Base-by-base conservation (phyloP, 140 eudicot genomes). In the Eryngium alpinum region DNA sequence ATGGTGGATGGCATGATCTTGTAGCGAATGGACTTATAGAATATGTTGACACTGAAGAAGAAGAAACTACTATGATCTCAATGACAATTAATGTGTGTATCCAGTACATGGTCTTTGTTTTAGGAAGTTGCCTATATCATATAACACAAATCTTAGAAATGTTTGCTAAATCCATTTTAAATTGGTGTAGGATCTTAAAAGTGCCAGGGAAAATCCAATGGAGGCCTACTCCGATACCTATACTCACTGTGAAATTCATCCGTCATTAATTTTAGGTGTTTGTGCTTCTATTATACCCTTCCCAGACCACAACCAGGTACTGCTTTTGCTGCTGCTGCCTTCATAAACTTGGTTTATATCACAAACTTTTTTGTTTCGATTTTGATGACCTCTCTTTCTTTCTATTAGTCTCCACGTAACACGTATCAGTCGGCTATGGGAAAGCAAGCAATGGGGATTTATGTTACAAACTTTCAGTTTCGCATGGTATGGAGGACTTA, bases 371-470 rank as follows among this genome's bases (percentile, higher is more conserved):
- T 46, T 76, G 24, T 77, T 79, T n/a, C 34, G 29, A 9, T 16
- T 49, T 75, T 50, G 13, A 21, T 50, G 10, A 75, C 60, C 5
- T 16, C 60, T 49, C 24, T 43, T 51, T 28, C 14, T 52, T 74
- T 53, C 75, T 12, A n/a, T 46, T 91, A 94, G 98, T 94, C 98
- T 79, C 98, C 98, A 33, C 98, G 98, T 90, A 94, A 94, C 81
- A 94, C 98, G 0, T 94, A 94, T 86, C 98, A 94, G 66, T 94
- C 98, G 59, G 98, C 97, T 79, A 94, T 94, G 97, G 98, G 98
- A 74, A 94, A 94, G 85, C 98, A 94, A 86, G 98, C 98, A 43
- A 94, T 94, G 98, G 98, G 98, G 67, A 94, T 94, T 25, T 94
- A 94, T 49, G 97, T 94, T 82, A 94, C 98, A 65, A 94, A 94